Evolutionary conservation across 2,329 filamentous ascomycete genomes (phyloP).

Genomic region (Aspergillus costaricaensis): DNA sequence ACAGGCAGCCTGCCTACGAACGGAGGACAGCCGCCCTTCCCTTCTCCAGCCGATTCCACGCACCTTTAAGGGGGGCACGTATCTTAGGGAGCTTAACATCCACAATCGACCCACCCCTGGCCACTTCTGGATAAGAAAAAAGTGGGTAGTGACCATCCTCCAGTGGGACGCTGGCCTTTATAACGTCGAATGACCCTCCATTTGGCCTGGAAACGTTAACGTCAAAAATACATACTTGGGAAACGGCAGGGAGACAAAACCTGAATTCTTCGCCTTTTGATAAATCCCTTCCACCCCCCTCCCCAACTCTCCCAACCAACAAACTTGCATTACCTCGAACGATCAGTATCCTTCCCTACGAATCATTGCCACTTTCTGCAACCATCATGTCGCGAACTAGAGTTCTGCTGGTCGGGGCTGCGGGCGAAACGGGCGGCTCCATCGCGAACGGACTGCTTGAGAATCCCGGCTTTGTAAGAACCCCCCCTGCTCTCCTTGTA

Average conservation of each 20-base stretch:
- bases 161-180: constrained; percentile 35
- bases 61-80: constrained; percentile 10
- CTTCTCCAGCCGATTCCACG: constrained; percentile 15
- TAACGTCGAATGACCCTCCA: constrained; percentile 35
- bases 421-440: constrained; percentile 44
- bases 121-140: constrained; percentile 32
- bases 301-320: not conserved
- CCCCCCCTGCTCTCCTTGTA: constrained; percentile 4
- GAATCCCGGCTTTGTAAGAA: constrained; percentile 26
- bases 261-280: constrained; percentile 4
- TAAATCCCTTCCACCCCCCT: constrained; percentile 1
- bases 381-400: constrained; percentile 38
- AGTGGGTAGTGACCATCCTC: constrained; percentile 36
- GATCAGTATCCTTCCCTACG: not conserved
- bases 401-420: constrained; percentile 42
- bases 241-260: constrained; percentile 4
- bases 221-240: constrained; percentile 11
- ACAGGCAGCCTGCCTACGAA: not conserved
- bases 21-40: constrained; percentile 5
- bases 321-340: not conserved
- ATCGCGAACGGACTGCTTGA: constrained; percentile 42
- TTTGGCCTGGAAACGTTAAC: constrained; percentile 20
- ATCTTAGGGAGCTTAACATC: constrained; percentile 27
- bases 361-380: constrained; percentile 10
- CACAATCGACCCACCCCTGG: constrained; percentile 36